Evolutionary conservation across 495 filamentous ascomycete species (phyloP).

Genomic region (Hypoxylon cercidicola): DNA sequence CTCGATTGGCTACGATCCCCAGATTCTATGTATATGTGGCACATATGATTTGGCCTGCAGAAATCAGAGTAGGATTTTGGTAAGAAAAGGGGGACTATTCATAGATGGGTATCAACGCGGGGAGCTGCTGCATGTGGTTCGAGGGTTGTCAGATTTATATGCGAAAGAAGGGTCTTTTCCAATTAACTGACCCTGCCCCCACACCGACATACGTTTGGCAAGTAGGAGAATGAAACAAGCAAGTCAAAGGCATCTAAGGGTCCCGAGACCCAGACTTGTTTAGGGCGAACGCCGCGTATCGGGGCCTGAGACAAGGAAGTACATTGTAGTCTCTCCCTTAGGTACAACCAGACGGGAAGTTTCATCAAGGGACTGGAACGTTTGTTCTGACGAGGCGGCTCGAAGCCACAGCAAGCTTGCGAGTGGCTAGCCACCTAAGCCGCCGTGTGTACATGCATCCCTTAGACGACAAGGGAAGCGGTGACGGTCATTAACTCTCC

Average conservation of each 20-base stretch:
- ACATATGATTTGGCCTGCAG: constrained; percentile 21
- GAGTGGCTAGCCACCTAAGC: constrained; percentile 18
- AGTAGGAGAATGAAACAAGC: constrained; percentile 22
- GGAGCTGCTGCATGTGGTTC: constrained; percentile 31
- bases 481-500: constrained; percentile 38
- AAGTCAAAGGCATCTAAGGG: constrained; percentile 19
- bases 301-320: constrained; percentile 22
- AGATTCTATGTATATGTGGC: constrained; percentile 15
- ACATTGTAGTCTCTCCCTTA: constrained; percentile 9
- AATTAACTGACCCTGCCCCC: constrained; percentile 20
- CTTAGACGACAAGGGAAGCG: constrained; percentile 20
- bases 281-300: constrained; percentile 30
- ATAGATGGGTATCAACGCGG: constrained; percentile 20
- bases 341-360: constrained; percentile 3
- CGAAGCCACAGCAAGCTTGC: constrained; percentile 28
- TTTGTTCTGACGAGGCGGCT: constrained; percentile 37
- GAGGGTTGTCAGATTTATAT: constrained; percentile 40
- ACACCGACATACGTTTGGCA: constrained; percentile 36
- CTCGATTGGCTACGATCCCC: constrained; percentile 14
- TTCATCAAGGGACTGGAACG: constrained; percentile 36
- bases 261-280: constrained; percentile 22
- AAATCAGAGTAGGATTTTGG: constrained; percentile 18
- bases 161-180: constrained; percentile 35
- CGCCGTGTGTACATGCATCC: not conserved
- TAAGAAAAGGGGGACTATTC: constrained; percentile 10